Evolutionary conservation across 1,284 basidiomycete genomes (phyloP).

Genomic region (Pseudozyma pruni): DNA sequence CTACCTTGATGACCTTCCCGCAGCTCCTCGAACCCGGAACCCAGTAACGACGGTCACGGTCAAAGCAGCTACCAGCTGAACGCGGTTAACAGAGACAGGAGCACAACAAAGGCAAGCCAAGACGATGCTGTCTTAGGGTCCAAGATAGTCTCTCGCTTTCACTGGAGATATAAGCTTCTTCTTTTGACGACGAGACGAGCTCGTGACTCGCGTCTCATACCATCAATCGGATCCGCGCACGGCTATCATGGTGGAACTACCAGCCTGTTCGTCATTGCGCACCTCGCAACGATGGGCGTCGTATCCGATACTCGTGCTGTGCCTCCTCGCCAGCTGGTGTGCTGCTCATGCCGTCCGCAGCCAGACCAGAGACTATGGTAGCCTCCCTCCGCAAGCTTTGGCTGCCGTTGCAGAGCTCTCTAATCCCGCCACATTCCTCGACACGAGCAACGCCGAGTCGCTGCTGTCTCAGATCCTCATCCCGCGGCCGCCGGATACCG

Average conservation of each 20-base stretch:
- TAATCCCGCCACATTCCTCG: constrained; percentile 48
- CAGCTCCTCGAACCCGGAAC: too few relatives aligned
- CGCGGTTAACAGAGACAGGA: too few relatives aligned
- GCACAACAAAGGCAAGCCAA: too few relatives aligned
- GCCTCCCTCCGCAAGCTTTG: constrained; percentile 10
- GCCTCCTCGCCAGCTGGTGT: constrained; percentile 2
- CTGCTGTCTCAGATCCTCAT: constrained; percentile 63
- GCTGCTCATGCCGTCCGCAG: constrained; percentile 30
- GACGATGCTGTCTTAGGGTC: too few relatives aligned
- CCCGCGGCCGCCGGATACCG: constrained; percentile 61
- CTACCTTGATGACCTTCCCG: too few relatives aligned
- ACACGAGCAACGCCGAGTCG: constrained; percentile 38
- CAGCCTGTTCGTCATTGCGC: background rate
- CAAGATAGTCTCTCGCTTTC: too few relatives aligned
- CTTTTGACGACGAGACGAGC: too few relatives aligned
- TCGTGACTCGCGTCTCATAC: too few relatives aligned
- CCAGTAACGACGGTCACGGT: too few relatives aligned
- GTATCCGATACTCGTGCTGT: background rate
- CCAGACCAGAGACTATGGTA: constrained; percentile 19
- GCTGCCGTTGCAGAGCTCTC: constrained; percentile 17
- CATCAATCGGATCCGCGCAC: too few relatives aligned
- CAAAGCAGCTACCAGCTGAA: too few relatives aligned
- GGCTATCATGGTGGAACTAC: constrained; percentile 1
- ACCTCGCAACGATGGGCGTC: background rate
- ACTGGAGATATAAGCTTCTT: too few relatives aligned